Evolutionary conservation across 2,329 filamentous ascomycete genomes (phyloP), one percentile per base, ranked within the genome.

Genomic region (Arthrobotrys pseudoclavata): DNA sequence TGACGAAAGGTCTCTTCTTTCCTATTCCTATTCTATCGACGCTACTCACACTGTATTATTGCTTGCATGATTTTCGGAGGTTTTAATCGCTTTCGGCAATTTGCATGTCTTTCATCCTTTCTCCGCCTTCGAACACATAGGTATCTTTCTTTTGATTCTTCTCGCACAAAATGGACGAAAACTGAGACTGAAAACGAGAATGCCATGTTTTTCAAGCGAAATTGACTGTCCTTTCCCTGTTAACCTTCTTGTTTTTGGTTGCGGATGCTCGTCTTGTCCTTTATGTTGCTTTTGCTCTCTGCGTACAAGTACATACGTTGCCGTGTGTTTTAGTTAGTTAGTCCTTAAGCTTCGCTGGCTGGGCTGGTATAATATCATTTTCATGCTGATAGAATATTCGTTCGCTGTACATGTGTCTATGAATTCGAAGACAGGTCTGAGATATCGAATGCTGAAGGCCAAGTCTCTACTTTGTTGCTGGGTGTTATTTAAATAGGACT

Each of bases 11-110:
- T 42, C 12, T 47, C 52, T 37, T 40, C 26, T 47, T 53, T 69
- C 15, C 40, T 12, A 48, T 66, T 29, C 20, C 47, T 68, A 9
- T n/a, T 55, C 15, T 22, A 47, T 45, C 64, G 20, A 69, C 64
- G 22, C 29, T 26, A 47, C 24, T 42, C 50, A 70, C 57, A 61
- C 22, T 70, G 71, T 66, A 76, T 61, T 60, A 69, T 66, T 52
- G 72, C 60, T 76, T 70, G 60, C 60, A 55, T 63, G n/a, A 24
- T 61, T 76, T 69, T 64, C 64, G 72, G 72, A 70, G 66, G 72
- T 60, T 50, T 31, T 45, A 37, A 57, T 60, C 62, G 31, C 66
- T 76, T 76, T 76, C 64, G 64, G 60, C 42, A 48, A 63, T 47
- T 63, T 63, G 60, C 60, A 29, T 31, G 37, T 63, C 24, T 48